Base-by-base conservation (phyloP, 805 yeast species). In the Wickerhamiella alocasiicola region DNA sequence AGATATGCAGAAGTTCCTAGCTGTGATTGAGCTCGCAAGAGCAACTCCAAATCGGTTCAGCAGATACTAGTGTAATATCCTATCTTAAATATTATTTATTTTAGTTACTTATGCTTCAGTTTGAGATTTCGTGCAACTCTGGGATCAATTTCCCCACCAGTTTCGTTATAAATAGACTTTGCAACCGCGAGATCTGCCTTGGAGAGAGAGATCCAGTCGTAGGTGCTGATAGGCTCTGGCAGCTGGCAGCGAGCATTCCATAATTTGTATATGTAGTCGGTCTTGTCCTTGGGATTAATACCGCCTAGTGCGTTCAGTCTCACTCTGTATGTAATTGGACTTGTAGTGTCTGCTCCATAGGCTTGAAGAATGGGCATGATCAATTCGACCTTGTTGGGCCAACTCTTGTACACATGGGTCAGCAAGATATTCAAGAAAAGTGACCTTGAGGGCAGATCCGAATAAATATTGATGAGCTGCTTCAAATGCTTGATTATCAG, bases 171-270 rank as follows among this genome's bases (percentile, higher is more conserved):
- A 15, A 36, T 28, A 6, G 15, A 12, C 15, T 15, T 23, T 9
- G 33, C 34, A 2, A 29, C 7, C 6, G 15, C 21, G 28, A 21
- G 29, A 15, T 44, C 42, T 9, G 51, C 52, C 21, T 50, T 46
- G 25, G 40, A 39, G 36, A 51, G 41, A 4, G 55, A 47, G 18
- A 47, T n/a, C 55, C 55, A 51, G 43, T 51, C 55, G 16, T 31
- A 42, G 9, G 32, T 30, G 17, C 32, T 29, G 6, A 48, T 28
- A 1, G 42, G 44, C 3, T 40, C 46, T 24, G 29, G 29, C 17
- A 37, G 23, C 15, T 28, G 6, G 17, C 21, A 21, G 5, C 54
- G 45, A 1, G 27, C 29, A 3, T n/a, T 18, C 53, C 53, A 50
- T 12, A 49, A 41, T 16, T 21, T 31, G 4, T n/a, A 12, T 2